phyloP scores from a whole-genome alignment of 352 stramenopile genomes.

The Pythium periplocum region DNA sequence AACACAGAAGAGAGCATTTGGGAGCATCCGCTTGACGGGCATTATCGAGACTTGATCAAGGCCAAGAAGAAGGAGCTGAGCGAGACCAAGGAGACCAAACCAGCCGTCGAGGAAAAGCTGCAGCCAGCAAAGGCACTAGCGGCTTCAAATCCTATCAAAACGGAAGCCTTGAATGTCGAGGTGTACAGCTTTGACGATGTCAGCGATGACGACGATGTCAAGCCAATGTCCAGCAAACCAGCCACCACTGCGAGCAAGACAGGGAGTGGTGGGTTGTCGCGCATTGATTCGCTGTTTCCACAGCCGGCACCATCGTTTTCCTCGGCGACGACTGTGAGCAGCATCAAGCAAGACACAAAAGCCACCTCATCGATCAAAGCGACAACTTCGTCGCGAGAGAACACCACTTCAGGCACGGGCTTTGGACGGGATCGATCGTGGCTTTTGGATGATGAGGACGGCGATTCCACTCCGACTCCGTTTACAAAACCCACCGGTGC shows the following conservation, averaged over 20 bases:
- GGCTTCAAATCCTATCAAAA: not conserved
- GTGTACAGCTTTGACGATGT: constrained; percentile 47
- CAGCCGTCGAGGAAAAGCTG: too few species aligned
- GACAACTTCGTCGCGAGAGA: not conserved
- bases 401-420: constrained; percentile 13
- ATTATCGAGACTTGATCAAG: constrained; percentile 50
- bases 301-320: constrained; percentile 6
- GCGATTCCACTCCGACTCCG: constrained; percentile 11
- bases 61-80: constrained; percentile 18
- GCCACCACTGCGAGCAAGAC: not conserved
- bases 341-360: not conserved
- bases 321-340: constrained; percentile 1
- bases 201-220: constrained; percentile 26
- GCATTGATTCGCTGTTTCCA: constrained; percentile 9
- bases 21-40: constrained; percentile 52
- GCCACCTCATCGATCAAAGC: not conserved
- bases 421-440: constrained; percentile 56
- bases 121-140: too few species aligned
- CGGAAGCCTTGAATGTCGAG: constrained; percentile 22
- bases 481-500: not conserved
- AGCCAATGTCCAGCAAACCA: not conserved
- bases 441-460: constrained; percentile 42
- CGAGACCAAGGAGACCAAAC: too few species aligned
- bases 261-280: constrained; percentile 2
- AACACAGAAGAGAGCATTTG: constrained; percentile 56